Conservation (phyloP, 345 rosid species). For the Dipteronia dyeriana region DNA sequence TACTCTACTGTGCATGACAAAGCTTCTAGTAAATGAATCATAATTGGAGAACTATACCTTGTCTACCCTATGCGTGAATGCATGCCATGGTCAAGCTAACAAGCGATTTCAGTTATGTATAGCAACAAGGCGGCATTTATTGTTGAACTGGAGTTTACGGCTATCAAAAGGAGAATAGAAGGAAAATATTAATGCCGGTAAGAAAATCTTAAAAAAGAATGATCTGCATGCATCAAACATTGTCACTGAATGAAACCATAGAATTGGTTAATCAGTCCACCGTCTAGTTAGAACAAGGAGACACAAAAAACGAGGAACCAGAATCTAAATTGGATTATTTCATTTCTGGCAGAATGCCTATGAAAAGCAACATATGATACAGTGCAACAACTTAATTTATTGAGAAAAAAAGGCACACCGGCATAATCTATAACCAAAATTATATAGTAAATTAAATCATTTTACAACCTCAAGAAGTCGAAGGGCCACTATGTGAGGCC, state of each 20-base stretch:
- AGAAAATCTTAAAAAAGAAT: neutral
- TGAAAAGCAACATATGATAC: neutral
- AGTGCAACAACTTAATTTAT: neutral
- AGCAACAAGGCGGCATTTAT: too few species aligned
- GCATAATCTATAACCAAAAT: neutral
- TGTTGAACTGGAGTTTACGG: too few species aligned
- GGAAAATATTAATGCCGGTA: neutral
- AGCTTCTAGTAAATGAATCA: neutral
- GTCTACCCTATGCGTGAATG: neutral
- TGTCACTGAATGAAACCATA: neutral
- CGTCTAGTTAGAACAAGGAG: neutral
- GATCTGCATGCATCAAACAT: constrained; percentile 8
- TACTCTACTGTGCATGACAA: neutral
- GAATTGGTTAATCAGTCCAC: neutral
- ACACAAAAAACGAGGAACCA: neutral
- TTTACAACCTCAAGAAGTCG: constrained; percentile 81
- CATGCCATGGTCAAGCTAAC: neutral
- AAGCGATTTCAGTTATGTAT: too few species aligned
- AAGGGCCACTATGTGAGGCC: constrained; percentile 85
- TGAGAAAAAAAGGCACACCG: neutral
- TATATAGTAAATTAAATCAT: neutral
- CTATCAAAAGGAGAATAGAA: neutral
- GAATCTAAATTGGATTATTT: neutral
- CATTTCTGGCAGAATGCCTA: neutral
- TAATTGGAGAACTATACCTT: neutral